Evolutionary conservation across 345 rosid species (phyloP).

Genomic region (Carallia brachiata): DNA sequence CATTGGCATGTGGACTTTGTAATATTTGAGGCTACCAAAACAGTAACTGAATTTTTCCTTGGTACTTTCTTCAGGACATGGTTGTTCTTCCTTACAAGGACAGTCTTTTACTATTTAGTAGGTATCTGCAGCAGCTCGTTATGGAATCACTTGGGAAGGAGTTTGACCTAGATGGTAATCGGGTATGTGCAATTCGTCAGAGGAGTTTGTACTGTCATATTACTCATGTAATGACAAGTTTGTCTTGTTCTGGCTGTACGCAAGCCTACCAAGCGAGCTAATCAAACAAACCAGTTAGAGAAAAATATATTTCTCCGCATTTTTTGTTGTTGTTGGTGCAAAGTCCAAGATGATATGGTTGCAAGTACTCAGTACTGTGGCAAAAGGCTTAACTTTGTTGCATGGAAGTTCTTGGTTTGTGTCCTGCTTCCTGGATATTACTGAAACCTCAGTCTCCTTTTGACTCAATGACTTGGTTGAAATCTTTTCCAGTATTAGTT

Average conservation of each 20-base stretch:
- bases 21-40: background rate
- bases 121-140: constrained; percentile 94
- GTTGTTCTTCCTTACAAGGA: constrained; percentile 99
- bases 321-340: no score
- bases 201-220: background rate
- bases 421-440: no score
- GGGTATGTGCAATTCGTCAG: constrained; percentile 47
- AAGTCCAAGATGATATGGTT: no score
- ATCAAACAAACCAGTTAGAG: no score
- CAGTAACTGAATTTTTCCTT: background rate
- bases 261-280: no score
- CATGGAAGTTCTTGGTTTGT: no score
- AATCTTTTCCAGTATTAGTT: background rate
- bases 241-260: background rate
- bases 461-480: no score
- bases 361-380: no score
- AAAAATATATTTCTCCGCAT: no score
- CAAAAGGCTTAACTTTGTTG: no score
- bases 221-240: background rate
- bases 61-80: constrained; percentile 69
- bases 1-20: constrained; percentile 12
- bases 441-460: no score
- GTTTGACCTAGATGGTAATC: constrained; percentile 90
- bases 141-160: constrained; percentile 99
- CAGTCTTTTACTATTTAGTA: constrained; percentile 83